These are phyloP conservation scores for Cercis canadensis DNA, from an alignment of 306 rosid species.

Conservation along the genomic window DNA sequence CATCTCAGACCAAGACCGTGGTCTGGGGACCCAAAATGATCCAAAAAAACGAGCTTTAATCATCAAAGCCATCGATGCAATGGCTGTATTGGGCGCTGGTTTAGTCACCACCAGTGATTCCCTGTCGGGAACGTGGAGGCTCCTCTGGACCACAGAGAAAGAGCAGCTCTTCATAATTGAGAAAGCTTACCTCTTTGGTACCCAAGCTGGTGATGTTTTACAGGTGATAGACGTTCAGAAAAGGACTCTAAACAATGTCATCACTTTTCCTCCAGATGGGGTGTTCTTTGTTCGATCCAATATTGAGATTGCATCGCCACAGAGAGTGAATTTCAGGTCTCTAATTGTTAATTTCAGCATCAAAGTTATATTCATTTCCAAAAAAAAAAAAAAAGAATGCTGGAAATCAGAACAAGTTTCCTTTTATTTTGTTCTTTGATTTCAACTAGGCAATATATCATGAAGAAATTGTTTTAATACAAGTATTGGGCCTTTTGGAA, in stretches of 20 bases:
- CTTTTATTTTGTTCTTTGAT: background rate
- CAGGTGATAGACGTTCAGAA: slow-evolving; percentile 79
- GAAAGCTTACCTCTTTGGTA: slow-evolving; percentile 77
- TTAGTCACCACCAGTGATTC: slow-evolving; percentile 64
- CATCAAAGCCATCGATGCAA: slow-evolving; percentile 61
- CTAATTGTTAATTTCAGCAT: background rate
- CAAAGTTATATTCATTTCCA: too few relatives aligned
- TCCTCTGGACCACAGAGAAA: slow-evolving; percentile 96
- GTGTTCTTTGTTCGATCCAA: slow-evolving; percentile 89
- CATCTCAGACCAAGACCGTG: slow-evolving; percentile 82
- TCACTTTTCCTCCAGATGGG: slow-evolving; percentile 91
- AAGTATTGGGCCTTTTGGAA: background rate
- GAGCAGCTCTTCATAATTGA: slow-evolving; percentile 90
- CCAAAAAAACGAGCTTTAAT: slow-evolving; percentile 53
- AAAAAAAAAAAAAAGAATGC: too few relatives aligned
- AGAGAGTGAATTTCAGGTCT: slow-evolving; percentile 89
- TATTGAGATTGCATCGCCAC: slow-evolving; percentile 68
- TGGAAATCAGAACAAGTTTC: background rate
- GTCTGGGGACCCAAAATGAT: slow-evolving; percentile 69
- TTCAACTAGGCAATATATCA: background rate
- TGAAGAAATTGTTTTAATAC: background rate
- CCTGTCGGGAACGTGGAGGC: slow-evolving; percentile 84
- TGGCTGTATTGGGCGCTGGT: slow-evolving; percentile 52
- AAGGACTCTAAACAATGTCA: slow-evolving; percentile 74
- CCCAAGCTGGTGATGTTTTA: slow-evolving; percentile 82